Base-by-base conservation (phyloP, 805 yeast species). In the Naumovozyma dairenensis region DNA sequence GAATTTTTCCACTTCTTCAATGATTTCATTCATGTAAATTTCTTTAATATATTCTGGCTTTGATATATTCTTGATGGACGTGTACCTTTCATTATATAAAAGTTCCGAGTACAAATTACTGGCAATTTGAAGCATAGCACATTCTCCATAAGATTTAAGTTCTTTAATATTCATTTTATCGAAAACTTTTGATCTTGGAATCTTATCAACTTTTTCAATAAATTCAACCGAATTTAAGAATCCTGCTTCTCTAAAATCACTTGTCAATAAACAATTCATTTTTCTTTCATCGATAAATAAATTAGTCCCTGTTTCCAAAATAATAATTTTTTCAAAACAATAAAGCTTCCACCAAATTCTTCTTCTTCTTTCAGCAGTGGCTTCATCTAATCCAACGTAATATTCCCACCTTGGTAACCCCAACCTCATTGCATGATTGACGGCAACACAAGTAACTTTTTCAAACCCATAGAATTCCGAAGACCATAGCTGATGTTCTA, bases 341-440 rank as follows among this genome's bases (percentile, higher is more conserved):
- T 47, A 57, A 19, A 53, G 36, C 24, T 44, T 43, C 62, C 62
- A 57, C 56, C 56, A 54, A 5, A 46, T 21, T 8, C 18, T 30
- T 34, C 62, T 42, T 29, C 55, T 44, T 22, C 45, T 40, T 32
- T 54, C 60, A 6, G 60, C 59, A 2, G 38, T 31, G 6, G 32
- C 38, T 36, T 55, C 59, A 31, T 49, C 51, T 33, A 55, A 31
- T 5, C 59, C 59, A n/a, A 53, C 52, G 34, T 53, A 53, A 32
- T 35, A 53, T 30, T 57, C 62, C 62, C 62, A 57, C 13, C 58
- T 44, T 7, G 47, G 40, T 4, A 55, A 36, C 4, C 62, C 62
- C 32, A 46, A 34, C n/a, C 33, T 42, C 12, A 38, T 34, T 4
- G 57, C 53, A 29, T 45, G 44, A 21, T 44, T 43, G 3, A 48